Percentiles rank a stretch among this genome's conserved stretches.
These are phyloP conservation scores for Sechiopsis laciniata DNA, from an alignment of 306 rosid genomes.

Conservation along the genomic window DNA sequence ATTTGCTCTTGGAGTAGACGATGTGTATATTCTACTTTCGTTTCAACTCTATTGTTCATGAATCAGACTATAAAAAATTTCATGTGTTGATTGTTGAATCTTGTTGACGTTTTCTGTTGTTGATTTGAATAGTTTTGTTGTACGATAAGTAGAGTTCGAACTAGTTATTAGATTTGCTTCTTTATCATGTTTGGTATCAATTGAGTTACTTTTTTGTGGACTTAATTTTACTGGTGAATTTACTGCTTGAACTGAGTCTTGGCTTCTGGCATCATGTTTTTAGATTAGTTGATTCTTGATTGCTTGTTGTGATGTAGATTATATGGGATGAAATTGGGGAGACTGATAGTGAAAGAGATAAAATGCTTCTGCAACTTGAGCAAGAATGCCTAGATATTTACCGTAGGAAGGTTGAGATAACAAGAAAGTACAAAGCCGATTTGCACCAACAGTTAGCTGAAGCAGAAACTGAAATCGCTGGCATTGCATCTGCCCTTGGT, in stretches of 20 bases:
- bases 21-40: background rate
- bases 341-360: slow-evolving; percentile 61
- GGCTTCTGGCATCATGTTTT: background rate
- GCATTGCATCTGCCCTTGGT: slow-evolving; percentile 54
- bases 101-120: background rate
- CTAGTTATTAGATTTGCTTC: background rate
- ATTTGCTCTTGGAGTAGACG: background rate
- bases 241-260: background rate
- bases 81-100: background rate
- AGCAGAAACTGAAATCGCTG: slow-evolving; percentile 49
- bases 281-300: background rate
- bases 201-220: background rate
- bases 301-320: slow-evolving; percentile 30
- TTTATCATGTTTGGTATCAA: background rate
- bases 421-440: slow-evolving; percentile 66
- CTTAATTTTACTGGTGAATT: background rate
- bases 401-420: slow-evolving; percentile 63
- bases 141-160: background rate
- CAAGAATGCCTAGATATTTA: slow-evolving; percentile 86
- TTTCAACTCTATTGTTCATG: background rate
- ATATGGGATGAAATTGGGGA: slow-evolving; percentile 98
- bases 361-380: slow-evolving; percentile 82
- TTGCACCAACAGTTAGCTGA: slow-evolving; percentile 54
- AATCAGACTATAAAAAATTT: background rate
- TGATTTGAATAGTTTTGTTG: background rate